Evolutionary conservation across 805 yeast genomes (phyloP), one percentile per base, ranked within the genome.

Genomic region (Pichia ethanolica): DNA sequence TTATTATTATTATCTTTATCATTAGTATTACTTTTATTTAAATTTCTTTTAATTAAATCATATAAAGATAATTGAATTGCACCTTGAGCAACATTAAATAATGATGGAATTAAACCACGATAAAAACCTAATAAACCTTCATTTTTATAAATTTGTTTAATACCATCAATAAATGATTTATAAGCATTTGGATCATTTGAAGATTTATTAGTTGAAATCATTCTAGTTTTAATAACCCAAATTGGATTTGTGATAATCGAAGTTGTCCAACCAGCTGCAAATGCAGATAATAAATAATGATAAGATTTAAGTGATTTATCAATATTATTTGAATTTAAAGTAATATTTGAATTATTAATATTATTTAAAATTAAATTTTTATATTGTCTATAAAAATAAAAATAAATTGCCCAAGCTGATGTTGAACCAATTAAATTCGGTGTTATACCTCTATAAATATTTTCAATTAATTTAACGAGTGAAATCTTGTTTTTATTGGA

Each of bases 151-250:
- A 88, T 73, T 27, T 69, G 63, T 12, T 45, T 49, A 0, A 81
- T 58, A 1, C 95, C 95, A 51, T 80, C 79, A 20, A 59, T 10
- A 7, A 82, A 66, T 0, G 88, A 79, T 9, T 65, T 64, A 59
- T 89, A 88, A 0, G 87, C 82, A 13, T 74, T 74, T 0, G 71
- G 70, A n/a, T 27, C 30, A n/a, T 27, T 26, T 0, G 68, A 56
- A 1, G 52, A 52, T 37, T 68, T 66, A 2, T 77, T 66, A 2
- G 78, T 77, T 20, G 89, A 81, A 59, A 90, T 73, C 56, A 91
- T 83, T 53, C 98, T 73, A 0, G 99, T 93, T 65, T 93, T 93
- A 20, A 93, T 64, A 1, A 93, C 96, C 99, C 99, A 91, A 10
- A 91, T 77, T 1, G 99, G 99, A 61, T 89, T 93, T 1, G 99